Evolutionary conservation across 441 rosid species (phyloP), one percentile per base, ranked within the genome.

Genomic region (Euphorbia schlechtendalii): DNA sequence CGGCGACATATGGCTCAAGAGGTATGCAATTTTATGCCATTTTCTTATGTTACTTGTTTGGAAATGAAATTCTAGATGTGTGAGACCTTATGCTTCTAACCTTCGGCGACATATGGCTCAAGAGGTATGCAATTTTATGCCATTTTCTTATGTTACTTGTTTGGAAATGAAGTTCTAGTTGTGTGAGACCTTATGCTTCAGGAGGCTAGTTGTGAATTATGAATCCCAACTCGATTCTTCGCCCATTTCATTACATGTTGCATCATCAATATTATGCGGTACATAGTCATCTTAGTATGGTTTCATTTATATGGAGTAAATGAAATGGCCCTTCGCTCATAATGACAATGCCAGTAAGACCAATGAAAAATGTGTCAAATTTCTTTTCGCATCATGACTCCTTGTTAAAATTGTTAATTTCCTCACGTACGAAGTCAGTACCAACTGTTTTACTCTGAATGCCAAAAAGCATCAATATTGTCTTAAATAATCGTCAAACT

Each of bases 1-100:
- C 82, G 96, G 62, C 83, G 73, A 72, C 64, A 89, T 75, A 91
- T 94, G 98, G 98, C 96, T 67, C 71, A 61, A 4, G 92, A 90
- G 96, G 97, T 93, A 85, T 71, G 76, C 53, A 41, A 43, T 41
- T 76, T 36, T 13, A 53, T 28, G 46, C 32, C 38, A 28, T 10
- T 36, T 24, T 48, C 41, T 59, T n/a, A 28, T 38, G 18, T 65
- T 32, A 60, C 30, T 48, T 52, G 17, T 41, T 21, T 11, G n/a
- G 28, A n/a, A 14, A 30, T 41, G 53, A 57, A 17, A 10, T 69
- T 21, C 7, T 15, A 15, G 18, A 22, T 14, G 10, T 30, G 12
- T 66, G 24, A 38, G 24, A 54, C 48, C 54, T 38, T 91, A 82
- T 78, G 93, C 99, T 56, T 75, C 73, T 69, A 89, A 91, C 65